Evolutionary conservation across 345 rosid genomes (phyloP).

Genomic region (Syzygium aromaticum): DNA sequence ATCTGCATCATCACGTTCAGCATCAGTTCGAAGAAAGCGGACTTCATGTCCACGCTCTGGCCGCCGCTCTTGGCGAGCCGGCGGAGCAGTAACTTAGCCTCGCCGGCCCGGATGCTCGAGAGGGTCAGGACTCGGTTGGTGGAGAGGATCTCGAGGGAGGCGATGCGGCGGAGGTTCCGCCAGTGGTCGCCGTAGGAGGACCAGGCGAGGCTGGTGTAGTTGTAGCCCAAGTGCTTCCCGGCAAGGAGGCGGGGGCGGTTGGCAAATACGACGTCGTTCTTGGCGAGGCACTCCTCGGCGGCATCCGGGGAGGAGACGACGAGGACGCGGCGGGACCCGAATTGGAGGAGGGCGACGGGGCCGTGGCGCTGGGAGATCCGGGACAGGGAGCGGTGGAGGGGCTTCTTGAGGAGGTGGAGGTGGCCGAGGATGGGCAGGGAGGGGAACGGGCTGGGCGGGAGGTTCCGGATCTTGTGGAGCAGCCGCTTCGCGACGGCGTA

Average conservation of each 20-base stretch:
- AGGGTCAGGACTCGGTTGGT: slow-evolving; percentile 9
- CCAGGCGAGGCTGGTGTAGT: slow-evolving; percentile 14
- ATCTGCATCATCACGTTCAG: slow-evolving; percentile 35
- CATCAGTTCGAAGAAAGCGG: slow-evolving; percentile 12
- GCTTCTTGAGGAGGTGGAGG: slow-evolving; percentile 22
- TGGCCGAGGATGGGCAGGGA: slow-evolving; percentile 22
- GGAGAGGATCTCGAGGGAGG: slow-evolving; percentile 15
- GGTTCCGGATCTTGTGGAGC: slow-evolving; percentile 9
- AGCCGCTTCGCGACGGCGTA: slow-evolving; percentile 2
- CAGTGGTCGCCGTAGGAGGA: slow-evolving; percentile 15
- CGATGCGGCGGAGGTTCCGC: slow-evolving; percentile 13
- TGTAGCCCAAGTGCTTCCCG: slow-evolving; percentile 8
- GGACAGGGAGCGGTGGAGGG: slow-evolving; percentile 11
- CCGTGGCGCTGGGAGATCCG: slow-evolving; percentile 4
- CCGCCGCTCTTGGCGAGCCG: neutral
- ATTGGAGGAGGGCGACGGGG: slow-evolving; percentile 14
- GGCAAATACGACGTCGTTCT: slow-evolving; percentile 21
- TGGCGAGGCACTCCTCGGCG: slow-evolving; percentile 14
- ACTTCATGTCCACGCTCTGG: slow-evolving; percentile 17
- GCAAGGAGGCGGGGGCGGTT: slow-evolving; percentile 15
- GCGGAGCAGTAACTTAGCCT: slow-evolving; percentile 8
- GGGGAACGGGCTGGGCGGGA: slow-evolving; percentile 25
- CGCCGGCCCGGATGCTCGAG: slow-evolving; percentile 8
- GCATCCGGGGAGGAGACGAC: slow-evolving; percentile 17
- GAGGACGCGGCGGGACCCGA: slow-evolving; percentile 12